phyloP scores from a whole-genome alignment of 1,284 basidiomycete genomes.

The Hypsizygus ulmarius region DNA sequence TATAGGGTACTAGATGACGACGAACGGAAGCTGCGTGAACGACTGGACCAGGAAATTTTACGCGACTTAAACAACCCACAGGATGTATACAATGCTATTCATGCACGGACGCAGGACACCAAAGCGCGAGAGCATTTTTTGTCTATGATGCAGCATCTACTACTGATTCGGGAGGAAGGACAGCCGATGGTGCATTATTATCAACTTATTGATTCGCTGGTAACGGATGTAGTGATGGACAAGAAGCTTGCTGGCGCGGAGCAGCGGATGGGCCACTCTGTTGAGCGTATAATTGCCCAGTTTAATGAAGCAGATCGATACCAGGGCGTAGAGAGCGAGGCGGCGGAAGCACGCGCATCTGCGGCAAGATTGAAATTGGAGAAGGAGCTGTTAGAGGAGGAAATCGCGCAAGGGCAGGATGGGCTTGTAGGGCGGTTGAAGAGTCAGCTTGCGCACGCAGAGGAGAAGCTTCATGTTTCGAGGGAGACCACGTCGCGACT shows the following conservation, averaged over 20 bases:
- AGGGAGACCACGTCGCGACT: conserved; percentile 76
- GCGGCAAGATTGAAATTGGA: conserved; percentile 66
- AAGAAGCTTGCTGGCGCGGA: conserved; percentile 86
- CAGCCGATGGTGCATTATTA: conserved; percentile 85
- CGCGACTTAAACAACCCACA: conserved; percentile 78
- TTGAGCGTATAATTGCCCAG: conserved; percentile 85
- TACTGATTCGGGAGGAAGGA: conserved; percentile 88
- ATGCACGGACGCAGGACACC: conserved; percentile 71
- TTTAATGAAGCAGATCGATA: conserved; percentile 91
- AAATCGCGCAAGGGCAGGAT: conserved; percentile 77
- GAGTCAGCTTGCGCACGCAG: conserved; percentile 66
- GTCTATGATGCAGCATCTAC: conserved; percentile 88
- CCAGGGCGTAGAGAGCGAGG: conserved; percentile 78
- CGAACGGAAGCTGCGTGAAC: conserved; percentile 74
- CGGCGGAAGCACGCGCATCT: conserved; percentile 63
- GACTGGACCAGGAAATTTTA: conserved; percentile 75
- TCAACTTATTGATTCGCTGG: conserved; percentile 90
- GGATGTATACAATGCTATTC: conserved; percentile 85
- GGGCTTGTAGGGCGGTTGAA: conserved; percentile 86
- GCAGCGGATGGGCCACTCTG: conserved; percentile 84
- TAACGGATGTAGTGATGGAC: conserved; percentile 92
- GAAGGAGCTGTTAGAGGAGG: conserved; percentile 76
- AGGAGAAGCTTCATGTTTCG: conserved; percentile 79
- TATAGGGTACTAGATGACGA: conserved; percentile 75
- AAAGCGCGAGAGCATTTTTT: conserved; percentile 86